A percentile compares a stretch with the other conserved stretches of the same genome.
phyloP scores from a whole-genome alignment of 768 basidiomycete genomes.

The Tubosaeta brunneosetosa region DNA sequence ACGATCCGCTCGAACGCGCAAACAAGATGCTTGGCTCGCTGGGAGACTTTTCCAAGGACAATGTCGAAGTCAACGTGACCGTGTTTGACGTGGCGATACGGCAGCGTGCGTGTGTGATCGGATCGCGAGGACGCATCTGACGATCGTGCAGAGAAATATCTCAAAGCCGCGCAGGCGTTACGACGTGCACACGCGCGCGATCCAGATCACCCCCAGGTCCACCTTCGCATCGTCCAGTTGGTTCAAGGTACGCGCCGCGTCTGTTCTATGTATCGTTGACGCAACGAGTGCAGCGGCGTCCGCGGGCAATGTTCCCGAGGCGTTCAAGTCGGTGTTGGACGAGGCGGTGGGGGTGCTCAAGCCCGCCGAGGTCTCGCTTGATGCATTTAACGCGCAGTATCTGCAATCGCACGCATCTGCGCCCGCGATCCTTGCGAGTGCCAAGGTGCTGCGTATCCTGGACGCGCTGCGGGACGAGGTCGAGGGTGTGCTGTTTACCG shows the following conservation, averaged over 20 bases:
- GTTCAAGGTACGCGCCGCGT: constrained; percentile 41
- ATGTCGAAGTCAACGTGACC: constrained; percentile 68
- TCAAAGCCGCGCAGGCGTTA: constrained; percentile 74
- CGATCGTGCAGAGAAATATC: constrained; percentile 56
- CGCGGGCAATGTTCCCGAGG: constrained; percentile 40
- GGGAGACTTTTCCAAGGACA: constrained; percentile 42
- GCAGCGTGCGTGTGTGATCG: constrained; percentile 52
- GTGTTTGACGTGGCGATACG: constrained; percentile 80
- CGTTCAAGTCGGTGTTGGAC: constrained; percentile 47
- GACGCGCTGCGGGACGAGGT: constrained; percentile 52
- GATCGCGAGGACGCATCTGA: not conserved
- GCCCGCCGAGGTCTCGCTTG: constrained; percentile 53
- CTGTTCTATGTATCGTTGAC: not conserved
- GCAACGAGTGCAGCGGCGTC: constrained; percentile 39
- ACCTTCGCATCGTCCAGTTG: constrained; percentile 66
- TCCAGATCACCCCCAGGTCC: constrained; percentile 59
- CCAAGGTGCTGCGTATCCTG: constrained; percentile 49
- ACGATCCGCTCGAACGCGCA: constrained; percentile 72
- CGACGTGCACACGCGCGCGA: constrained; percentile 50
- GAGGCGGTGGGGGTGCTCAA: constrained; percentile 48
- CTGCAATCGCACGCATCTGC: constrained; percentile 60
- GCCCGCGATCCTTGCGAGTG: constrained; percentile 56
- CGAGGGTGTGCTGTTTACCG: constrained; percentile 52
- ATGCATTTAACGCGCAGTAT: constrained; percentile 70
- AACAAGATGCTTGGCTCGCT: constrained; percentile 66